Evolutionary conservation across 257 asterid species (phyloP).

Genomic region (Ligustrum vulgare): DNA sequence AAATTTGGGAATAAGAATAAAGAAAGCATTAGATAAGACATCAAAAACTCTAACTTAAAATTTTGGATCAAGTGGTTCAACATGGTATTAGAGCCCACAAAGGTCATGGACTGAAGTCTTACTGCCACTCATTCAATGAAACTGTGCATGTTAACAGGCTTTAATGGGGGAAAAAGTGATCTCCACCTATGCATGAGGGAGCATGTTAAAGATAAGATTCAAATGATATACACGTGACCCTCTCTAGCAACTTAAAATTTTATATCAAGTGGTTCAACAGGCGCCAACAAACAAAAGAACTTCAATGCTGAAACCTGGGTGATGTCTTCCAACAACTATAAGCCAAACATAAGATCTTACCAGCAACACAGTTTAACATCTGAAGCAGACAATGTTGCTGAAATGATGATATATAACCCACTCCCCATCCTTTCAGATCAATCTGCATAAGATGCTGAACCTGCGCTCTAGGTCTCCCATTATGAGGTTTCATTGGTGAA

Average conservation of each 20-base stretch:
- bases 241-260: background rate
- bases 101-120: background rate
- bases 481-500: slow-evolving; percentile 75
- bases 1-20: background rate
- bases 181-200: background rate
- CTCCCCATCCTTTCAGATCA: slow-evolving; percentile 97
- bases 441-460: slow-evolving; percentile 98
- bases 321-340: slow-evolving; percentile 10
- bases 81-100: background rate
- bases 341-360: slow-evolving; percentile 45
- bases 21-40: background rate
- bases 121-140: background rate
- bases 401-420: slow-evolving; percentile 77
- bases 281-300: background rate
- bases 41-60: background rate
- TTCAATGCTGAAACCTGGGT: background rate
- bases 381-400: slow-evolving; percentile 97
- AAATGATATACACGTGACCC: background rate
- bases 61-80: background rate
- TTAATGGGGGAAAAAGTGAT: background rate
- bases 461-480: slow-evolving; percentile 92
- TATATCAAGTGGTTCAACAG: background rate
- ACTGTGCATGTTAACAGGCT: background rate
- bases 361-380: slow-evolving; percentile 95
- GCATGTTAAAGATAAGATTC: background rate